A percentile compares a stretch with the other conserved stretches of the same genome.
Evolutionary conservation across 345 rosid species (phyloP).

Genomic region (Microthlaspi erraticum): DNA sequence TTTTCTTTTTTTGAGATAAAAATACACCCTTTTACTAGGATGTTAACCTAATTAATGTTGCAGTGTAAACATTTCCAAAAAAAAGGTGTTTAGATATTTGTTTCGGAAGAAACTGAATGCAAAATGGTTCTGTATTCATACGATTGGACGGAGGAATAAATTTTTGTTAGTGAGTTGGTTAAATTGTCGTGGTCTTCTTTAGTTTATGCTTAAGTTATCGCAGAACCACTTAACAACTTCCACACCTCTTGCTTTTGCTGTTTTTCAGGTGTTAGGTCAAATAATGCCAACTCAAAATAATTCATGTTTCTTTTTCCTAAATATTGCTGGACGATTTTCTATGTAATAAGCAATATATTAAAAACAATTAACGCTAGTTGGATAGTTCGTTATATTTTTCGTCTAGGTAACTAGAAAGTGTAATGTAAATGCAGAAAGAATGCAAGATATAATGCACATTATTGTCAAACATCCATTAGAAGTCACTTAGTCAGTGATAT

Average conservation of each 20-base stretch:
- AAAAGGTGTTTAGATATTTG: not conserved
- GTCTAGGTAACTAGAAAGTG: too few species aligned
- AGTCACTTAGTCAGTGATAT: too few species aligned
- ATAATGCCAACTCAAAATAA: slow-evolving; percentile 21
- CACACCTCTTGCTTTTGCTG: slow-evolving; percentile 33
- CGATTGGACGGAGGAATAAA: slow-evolving; percentile 12
- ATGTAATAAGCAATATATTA: not conserved
- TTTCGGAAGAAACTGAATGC: not conserved
- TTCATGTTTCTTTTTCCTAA: not conserved
- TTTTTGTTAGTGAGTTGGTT: slow-evolving; percentile 39
- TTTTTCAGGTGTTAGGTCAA: slow-evolving; percentile 38
- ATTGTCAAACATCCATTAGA: too few species aligned
- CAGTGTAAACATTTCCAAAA: too few species aligned
- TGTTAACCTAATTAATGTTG: too few species aligned
- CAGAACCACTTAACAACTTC: slow-evolving; percentile 28
- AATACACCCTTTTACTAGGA: too few species aligned
- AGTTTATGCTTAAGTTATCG: slow-evolving; percentile 20
- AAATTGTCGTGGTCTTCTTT: slow-evolving; percentile 26
- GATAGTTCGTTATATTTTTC: too few species aligned
- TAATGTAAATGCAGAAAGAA: too few species aligned
- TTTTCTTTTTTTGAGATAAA: too few species aligned
- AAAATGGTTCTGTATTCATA: not conserved
- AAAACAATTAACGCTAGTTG: not conserved
- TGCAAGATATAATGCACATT: too few species aligned
- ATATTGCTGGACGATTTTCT: not conserved